Evolutionary conservation across 2,329 filamentous ascomycete species (phyloP), one percentile per base, ranked within the genome.

Genomic region (Hypoxylon sp.): DNA sequence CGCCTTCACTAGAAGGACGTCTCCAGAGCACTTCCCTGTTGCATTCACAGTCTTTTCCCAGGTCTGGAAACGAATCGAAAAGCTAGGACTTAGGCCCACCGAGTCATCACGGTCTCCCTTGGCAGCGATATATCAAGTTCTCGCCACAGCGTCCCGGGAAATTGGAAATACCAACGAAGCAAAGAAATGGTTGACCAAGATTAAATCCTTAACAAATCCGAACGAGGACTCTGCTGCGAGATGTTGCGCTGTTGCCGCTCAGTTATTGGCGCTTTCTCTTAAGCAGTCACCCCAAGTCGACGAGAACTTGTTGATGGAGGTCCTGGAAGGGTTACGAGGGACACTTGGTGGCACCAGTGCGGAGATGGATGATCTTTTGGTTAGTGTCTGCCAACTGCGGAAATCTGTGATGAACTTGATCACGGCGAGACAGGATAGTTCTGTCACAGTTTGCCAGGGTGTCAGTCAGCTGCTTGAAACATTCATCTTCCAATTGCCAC

Each of bases 331-430:
- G 1, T 79, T 91, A n/a, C 86, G 88, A 63, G 87, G 86, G 0
- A 82, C 86, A 11, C 80, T 91, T 32, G 87, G 87, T 68, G 89
- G 89, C 2, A 88, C 88, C 29, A 80, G 83, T 6, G 76, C 80
- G 0, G 89, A 91, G 65, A 82, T 91, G 31, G 88, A 91, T 48
- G 88, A 90, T 58, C 81, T 91, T 0, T 79, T 91, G 24, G 80
- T 82, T 6, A 87, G 87, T 66, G 80, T 91, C 4, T 88, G 85
- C 35, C 78, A 82, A 2, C 83, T 86, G 17, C 82, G 89, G 67
- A 86, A 87, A 69, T 84, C 86, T 3, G 84, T 84, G 1, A 84
- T 89, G 55, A 82, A 82, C 1, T 66, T 87, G 4, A 75, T 91
- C 27, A 71, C 79, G 8, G 71, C 66, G 47, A 71, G 55, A 37